These are phyloP conservation scores for Pecoramyces ruminantium DNA, from an alignment of 192 early-diverging fungal species.

Conservation along the genomic window DNA sequence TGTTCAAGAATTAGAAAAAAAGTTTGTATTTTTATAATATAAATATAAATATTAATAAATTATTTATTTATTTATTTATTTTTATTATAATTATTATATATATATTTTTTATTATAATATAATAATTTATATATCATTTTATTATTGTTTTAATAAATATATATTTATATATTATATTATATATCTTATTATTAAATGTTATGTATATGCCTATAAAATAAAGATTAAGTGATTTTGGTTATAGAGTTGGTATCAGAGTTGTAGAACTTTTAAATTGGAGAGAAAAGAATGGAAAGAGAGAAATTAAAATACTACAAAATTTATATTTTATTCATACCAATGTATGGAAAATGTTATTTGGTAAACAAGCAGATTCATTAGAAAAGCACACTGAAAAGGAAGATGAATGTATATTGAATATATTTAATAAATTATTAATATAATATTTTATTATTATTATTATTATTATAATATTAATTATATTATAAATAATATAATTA, in stretches of 20 bases:
- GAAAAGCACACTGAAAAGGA: slow-evolving; percentile 93
- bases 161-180: too few relatives aligned
- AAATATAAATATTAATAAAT: too few relatives aligned
- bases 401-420: slow-evolving; percentile 65
- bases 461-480: background rate
- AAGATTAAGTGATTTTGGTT: slow-evolving; percentile 79
- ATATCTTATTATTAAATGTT: background rate
- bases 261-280: slow-evolving; percentile 82
- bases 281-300: slow-evolving; percentile 74
- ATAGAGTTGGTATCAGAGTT: slow-evolving; percentile 75
- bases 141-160: too few relatives aligned
- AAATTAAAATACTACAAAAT: slow-evolving; percentile 72
- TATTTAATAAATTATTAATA: background rate
- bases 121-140: too few relatives aligned
- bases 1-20: slow-evolving; percentile 87
- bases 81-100: too few relatives aligned
- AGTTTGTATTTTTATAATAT: slow-evolving; percentile 46
- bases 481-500: too few relatives aligned
- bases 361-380: slow-evolving; percentile 86
- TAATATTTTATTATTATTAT: background rate
- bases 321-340: slow-evolving; percentile 86
- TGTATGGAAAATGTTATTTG: slow-evolving; percentile 90
- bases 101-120: too few relatives aligned
- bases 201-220: too few relatives aligned
- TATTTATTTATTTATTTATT: too few relatives aligned